Evolutionary conservation across 192 early-diverging fungal genomes (phyloP).

Genomic region (Entomortierella parvispora): DNA sequence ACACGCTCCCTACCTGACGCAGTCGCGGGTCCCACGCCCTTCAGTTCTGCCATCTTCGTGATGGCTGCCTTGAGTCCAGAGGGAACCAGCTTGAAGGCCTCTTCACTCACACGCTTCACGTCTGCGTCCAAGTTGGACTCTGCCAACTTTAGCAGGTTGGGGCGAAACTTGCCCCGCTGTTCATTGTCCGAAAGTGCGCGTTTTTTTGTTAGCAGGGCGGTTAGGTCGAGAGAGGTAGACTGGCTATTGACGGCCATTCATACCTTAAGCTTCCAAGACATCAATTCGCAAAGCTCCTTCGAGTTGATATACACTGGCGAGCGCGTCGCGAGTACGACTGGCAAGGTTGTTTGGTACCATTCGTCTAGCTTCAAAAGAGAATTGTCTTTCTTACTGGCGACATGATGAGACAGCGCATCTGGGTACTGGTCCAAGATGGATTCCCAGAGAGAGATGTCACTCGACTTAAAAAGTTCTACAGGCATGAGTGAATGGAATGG

Average conservation of each 20-base stretch:
- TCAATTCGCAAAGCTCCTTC: constrained; percentile 31
- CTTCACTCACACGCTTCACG: constrained; percentile 21
- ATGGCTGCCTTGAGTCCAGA: constrained; percentile 29
- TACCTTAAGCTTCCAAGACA: constrained; percentile 51
- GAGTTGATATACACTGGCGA: constrained; percentile 19
- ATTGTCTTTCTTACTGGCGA: constrained; percentile 40
- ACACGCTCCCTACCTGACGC: constrained; percentile 25
- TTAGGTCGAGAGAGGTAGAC: no score
- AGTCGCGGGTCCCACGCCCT: constrained; percentile 45
- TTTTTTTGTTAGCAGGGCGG: not conserved
- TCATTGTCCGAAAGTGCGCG: no score
- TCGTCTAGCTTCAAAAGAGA: constrained; percentile 22
- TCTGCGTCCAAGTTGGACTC: constrained; percentile 22
- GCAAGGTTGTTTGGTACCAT: constrained; percentile 37
- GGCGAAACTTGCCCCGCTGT: constrained; percentile 48
- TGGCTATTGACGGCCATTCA: no score
- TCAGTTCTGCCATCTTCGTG: constrained; percentile 39
- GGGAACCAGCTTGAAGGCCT: constrained; percentile 18
- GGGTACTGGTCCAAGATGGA: constrained; percentile 18
- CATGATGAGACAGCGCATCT: constrained; percentile 27
- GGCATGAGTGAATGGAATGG: not conserved
- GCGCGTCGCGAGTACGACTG: constrained; percentile 7
- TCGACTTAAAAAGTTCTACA: constrained; percentile 23
- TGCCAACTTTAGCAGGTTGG: constrained; percentile 24
- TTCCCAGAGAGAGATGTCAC: constrained; percentile 25